Base-by-base conservation (phyloP, 2,329 filamentous ascomycete species). In the Macrophomina tecta region DNA sequence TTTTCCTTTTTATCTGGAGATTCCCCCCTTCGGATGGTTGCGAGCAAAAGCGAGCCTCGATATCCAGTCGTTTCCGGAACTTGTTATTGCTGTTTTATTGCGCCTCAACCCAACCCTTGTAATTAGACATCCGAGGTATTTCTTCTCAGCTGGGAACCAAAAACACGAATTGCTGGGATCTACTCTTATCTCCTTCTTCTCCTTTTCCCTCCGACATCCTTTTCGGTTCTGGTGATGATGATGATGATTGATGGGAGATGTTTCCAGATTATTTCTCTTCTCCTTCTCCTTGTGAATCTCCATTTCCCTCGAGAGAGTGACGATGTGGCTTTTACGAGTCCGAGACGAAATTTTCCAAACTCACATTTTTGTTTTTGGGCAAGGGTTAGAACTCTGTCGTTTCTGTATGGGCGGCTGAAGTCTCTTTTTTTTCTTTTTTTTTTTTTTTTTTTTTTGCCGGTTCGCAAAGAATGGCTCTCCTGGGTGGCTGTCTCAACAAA, bases 51-150 rank as follows among this genome's bases (percentile, higher is more conserved):
- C 51, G 63, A 65, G 63, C 63, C 63, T 65, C 63, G 63, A 65
- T 65, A 65, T 62, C 63, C 63, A 56, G 63, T 65, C 63, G 63
- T 65, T 65, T 65, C 63, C 63, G 63, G 62, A 65, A 36, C 23
- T 23, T 56, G 63, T 51, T 45, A 8, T 34, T 65, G 51, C 51
- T 65, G 51, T 56, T 55, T 65, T 65, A 28, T n/a, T 56, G 40
- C 63, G 49, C 52, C 63, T 65, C 63, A 56, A 56, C 49, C 52
- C 40, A 65, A 62, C 63, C 51, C 63, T 65, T 65, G 63, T 65
- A 65, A 65, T 65, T 65, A 65, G 63, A 65, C 63, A 65, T 55
- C 56, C 63, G 63, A 65, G 63, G 63, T 65, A 65, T 65, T 56
- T 53, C 51, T 65, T 65, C 51, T 56, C 63, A 65, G 63, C 51